Percentiles rank a stretch among this genome's conserved stretches.
These are phyloP conservation scores for Chaetomiaceae sp. DNA, from an alignment of 2,329 filamentous ascomycete genomes.

Conservation along the genomic window DNA sequence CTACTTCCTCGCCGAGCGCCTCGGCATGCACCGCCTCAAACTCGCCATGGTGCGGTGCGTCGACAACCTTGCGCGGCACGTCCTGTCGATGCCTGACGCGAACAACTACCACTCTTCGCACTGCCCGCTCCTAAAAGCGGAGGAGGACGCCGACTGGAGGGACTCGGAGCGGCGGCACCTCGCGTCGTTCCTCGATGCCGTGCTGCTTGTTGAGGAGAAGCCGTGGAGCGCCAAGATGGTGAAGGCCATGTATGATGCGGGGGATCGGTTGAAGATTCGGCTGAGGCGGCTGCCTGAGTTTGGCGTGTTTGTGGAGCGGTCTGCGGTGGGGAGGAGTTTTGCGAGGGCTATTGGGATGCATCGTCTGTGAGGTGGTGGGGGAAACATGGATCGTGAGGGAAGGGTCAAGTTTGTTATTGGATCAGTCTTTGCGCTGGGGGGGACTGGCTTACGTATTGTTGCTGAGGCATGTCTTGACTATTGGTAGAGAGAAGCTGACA, in stretches of 20 bases:
- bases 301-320: slow-evolving; percentile 1
- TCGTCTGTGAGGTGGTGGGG: neutral
- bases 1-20: slow-evolving; percentile 8
- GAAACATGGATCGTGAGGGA: neutral
- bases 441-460: neutral
- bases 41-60: neutral
- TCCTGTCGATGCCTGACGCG: neutral
- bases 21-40: neutral
- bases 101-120: slow-evolving; percentile 3
- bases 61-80: slow-evolving; percentile 1
- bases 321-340: slow-evolving; percentile 2
- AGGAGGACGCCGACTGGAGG: neutral
- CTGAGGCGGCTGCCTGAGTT: neutral
- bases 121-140: neutral
- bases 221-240: slow-evolving; percentile 12
- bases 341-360: slow-evolving; percentile 9
- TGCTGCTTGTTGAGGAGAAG: slow-evolving; percentile 1
- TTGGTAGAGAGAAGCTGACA: neutral
- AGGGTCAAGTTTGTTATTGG: neutral
- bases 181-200: slow-evolving; percentile 9
- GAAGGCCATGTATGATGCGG: slow-evolving; percentile 15
- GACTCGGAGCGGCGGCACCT: slow-evolving; percentile 9
- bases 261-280: slow-evolving; percentile 4
- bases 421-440: neutral
- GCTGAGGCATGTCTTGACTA: neutral